Percentiles rank a stretch among this genome's conserved stretches.
phyloP scores from a whole-genome alignment of 495 filamentous ascomycete species.

The Tuber umbilicatum region DNA sequence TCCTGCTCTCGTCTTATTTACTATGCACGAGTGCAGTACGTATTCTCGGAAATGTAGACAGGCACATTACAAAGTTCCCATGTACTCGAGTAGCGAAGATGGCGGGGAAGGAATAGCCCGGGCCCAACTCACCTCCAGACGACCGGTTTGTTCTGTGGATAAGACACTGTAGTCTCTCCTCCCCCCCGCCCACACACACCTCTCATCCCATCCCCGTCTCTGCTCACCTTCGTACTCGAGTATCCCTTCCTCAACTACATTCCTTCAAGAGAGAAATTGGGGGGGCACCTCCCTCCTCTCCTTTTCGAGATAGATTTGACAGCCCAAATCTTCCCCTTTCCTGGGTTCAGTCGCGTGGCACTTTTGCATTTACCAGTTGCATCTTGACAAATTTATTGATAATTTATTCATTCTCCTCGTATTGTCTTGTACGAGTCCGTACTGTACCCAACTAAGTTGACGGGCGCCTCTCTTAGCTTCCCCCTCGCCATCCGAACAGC shows the following conservation, averaged over 20 bases:
- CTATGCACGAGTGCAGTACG: neutral
- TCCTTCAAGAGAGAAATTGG: neutral
- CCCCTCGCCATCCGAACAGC: slow-evolving; percentile 36
- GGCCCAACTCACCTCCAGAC: neutral
- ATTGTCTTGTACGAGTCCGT: neutral
- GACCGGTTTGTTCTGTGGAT: neutral
- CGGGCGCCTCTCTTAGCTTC: slow-evolving; percentile 32
- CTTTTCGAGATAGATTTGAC: neutral
- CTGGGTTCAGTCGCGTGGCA: neutral
- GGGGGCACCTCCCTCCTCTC: neutral
- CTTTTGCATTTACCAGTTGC: neutral
- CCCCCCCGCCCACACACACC: neutral
- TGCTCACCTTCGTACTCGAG: neutral
- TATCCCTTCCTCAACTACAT: neutral
- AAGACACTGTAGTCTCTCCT: neutral
- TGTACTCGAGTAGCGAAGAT: neutral
- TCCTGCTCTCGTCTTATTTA: neutral
- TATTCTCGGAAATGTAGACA: neutral
- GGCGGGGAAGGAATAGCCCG: neutral
- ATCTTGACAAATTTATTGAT: neutral
- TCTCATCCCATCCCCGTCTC: neutral
- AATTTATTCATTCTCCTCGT: neutral
- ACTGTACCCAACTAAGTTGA: slow-evolving; percentile 6
- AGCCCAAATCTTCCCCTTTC: neutral
- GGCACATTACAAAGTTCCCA: neutral